These are phyloP conservation scores for Exophiala sideris DNA, from an alignment of 2,329 filamentous ascomycete species.

Conservation along the genomic window DNA sequence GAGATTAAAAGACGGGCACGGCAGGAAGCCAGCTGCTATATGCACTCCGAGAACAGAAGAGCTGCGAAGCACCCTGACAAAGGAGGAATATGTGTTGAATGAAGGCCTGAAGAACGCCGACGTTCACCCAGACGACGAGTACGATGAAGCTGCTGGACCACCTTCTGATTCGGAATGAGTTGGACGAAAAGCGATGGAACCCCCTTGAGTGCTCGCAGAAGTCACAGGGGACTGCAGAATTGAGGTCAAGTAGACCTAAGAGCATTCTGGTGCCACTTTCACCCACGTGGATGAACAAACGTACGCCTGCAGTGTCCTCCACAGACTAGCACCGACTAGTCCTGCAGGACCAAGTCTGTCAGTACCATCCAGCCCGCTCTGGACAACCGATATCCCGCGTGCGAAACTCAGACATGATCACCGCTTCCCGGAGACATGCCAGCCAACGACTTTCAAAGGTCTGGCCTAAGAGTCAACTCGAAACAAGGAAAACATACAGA, in stretches of 20 bases:
- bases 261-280: too few species aligned
- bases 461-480: too few species aligned
- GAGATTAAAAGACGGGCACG: conserved; percentile 46
- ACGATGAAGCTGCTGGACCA: conserved; percentile 27
- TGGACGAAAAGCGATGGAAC: not conserved
- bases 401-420: too few species aligned
- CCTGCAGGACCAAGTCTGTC: too few species aligned
- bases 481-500: too few species aligned
- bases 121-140: conserved; percentile 35
- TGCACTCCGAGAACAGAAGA: conserved; percentile 42
- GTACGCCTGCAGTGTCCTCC: too few species aligned
- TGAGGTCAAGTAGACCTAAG: not conserved
- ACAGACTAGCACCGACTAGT: too few species aligned
- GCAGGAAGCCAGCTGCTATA: conserved; percentile 45
- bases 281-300: too few species aligned
- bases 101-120: conserved; percentile 39
- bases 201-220: not conserved
- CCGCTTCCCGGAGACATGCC: too few species aligned
- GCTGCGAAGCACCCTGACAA: conserved; percentile 40
- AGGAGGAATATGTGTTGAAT: conserved; percentile 46
- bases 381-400: too few species aligned
- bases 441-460: too few species aligned
- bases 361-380: too few species aligned
- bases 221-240: conserved; percentile 4
- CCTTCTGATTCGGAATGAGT: conserved; percentile 25